These are phyloP conservation scores for Nicotiana tabacum DNA, from an alignment of 257 asterid species.

Conservation along the genomic window DNA sequence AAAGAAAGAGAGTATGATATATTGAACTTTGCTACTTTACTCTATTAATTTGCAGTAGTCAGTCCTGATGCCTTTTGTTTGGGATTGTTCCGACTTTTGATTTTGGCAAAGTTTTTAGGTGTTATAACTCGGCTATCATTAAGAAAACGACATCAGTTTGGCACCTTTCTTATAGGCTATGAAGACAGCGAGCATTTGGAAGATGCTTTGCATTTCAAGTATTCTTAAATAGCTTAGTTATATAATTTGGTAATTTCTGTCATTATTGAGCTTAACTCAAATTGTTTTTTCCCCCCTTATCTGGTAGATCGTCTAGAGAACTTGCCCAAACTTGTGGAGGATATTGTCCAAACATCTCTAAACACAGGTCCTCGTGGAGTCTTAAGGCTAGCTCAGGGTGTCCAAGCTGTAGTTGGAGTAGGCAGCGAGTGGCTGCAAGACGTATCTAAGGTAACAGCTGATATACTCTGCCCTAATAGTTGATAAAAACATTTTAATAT, in stretches of 20 bases:
- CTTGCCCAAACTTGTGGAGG: conserved; percentile 88
- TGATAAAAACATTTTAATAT: not conserved
- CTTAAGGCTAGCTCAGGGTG: conserved; percentile 88
- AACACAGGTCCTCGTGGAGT: conserved; percentile 98
- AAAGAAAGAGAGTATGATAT: not conserved
- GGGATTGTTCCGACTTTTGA: not conserved
- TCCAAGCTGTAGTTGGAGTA: conserved; percentile 93
- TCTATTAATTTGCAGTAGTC: not conserved
- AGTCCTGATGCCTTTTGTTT: not conserved
- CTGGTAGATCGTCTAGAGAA: conserved; percentile 68
- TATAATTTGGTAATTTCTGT: not conserved
- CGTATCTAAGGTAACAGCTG: conserved; percentile 62
- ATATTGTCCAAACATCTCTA: conserved; percentile 83
- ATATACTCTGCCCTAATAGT: not conserved
- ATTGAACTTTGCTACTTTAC: not conserved
- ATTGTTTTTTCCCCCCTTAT: not conserved
- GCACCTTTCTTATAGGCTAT: not conserved
- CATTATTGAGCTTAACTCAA: not conserved
- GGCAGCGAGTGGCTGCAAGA: conserved; percentile 95
- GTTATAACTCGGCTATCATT: not conserved
- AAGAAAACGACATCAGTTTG: not conserved
- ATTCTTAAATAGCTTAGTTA: not conserved
- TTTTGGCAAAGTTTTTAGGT: too few relatives aligned
- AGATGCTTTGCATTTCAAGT: not conserved
- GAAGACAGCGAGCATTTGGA: not conserved